A percentile compares a stretch with the other conserved stretches of the same genome.
These are phyloP conservation scores for Extremus antarcticus DNA, from an alignment of 495 filamentous ascomycete genomes.

Conservation along the genomic window DNA sequence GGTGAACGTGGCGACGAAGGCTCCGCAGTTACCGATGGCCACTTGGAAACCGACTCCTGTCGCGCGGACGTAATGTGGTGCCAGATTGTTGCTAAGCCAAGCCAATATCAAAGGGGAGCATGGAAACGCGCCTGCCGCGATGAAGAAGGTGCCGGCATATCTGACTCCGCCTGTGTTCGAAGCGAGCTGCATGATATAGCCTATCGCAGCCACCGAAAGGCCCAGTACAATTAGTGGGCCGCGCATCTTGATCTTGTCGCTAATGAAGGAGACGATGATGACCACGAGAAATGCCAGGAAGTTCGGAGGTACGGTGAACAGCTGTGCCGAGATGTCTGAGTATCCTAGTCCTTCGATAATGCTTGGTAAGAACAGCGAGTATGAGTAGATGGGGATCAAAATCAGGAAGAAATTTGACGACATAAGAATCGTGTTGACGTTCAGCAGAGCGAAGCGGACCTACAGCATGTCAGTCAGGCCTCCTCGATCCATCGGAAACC, in stretches of 20 bases:
- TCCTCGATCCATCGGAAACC: no score
- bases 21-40: slow-evolving; percentile 38
- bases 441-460: slow-evolving; percentile 34
- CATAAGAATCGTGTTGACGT: slow-evolving; percentile 35
- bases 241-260: slow-evolving; percentile 18
- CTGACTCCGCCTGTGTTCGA: slow-evolving; percentile 13
- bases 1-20: slow-evolving; percentile 43
- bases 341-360: slow-evolving; percentile 17
- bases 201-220: slow-evolving; percentile 14
- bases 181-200: slow-evolving; percentile 25
- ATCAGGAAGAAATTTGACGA: slow-evolving; percentile 36
- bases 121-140: slow-evolving; percentile 23
- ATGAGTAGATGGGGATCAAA: slow-evolving; percentile 28
- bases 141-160: slow-evolving; percentile 24
- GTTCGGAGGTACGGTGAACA: slow-evolving; percentile 25
- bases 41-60: slow-evolving; percentile 38
- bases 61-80: slow-evolving; percentile 40
- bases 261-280: slow-evolving; percentile 10
- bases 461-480: slow-evolving; percentile 10
- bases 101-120: slow-evolving; percentile 24
- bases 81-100: slow-evolving; percentile 36
- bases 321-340: slow-evolving; percentile 12
- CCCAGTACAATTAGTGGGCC: slow-evolving; percentile 20
- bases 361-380: slow-evolving; percentile 24
- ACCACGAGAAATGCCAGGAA: slow-evolving; percentile 20